Conservation (phyloP, 164 flowering plant species). For the Vitis riparia region DNA sequence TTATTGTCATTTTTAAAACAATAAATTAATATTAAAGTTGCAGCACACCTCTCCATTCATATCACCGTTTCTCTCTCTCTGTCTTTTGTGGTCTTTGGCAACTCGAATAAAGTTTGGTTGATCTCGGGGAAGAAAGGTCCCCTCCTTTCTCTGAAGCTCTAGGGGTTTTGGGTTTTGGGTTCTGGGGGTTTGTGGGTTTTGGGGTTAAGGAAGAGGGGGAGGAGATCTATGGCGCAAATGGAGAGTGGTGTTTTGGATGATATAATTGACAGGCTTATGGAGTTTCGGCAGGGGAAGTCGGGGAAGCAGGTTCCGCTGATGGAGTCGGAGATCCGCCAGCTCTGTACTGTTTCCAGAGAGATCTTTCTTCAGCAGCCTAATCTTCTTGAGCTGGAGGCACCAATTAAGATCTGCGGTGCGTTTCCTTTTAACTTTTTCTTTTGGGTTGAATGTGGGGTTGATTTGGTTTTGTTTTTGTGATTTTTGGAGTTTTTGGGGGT, state of each 20-base stretch:
- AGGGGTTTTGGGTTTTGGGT: too few species aligned
- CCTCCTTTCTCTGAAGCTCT: too few species aligned
- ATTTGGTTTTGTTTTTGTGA: not conserved
- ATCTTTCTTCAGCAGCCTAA: conserved; percentile 41
- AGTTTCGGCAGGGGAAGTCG: conserved; percentile 23
- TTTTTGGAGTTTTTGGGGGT: not conserved
- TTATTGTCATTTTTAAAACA: too few species aligned
- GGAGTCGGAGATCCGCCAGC: conserved; percentile 39
- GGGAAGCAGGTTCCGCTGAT: conserved; percentile 42
- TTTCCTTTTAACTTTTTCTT: not conserved
- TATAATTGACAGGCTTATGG: conserved; percentile 36
- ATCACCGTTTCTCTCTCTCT: not conserved
- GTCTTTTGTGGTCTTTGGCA: not conserved
- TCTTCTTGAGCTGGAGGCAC: conserved; percentile 42
- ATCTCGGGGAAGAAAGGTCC: too few species aligned
- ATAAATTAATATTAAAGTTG: too few species aligned
- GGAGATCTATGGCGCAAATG: conserved; percentile 22
- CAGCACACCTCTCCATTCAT: not conserved
- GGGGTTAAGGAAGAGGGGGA: not conserved
- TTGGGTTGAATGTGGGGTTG: not conserved
- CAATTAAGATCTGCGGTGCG: conserved; percentile 44
- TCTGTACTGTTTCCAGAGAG: conserved; percentile 30
- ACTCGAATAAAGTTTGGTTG: too few species aligned
- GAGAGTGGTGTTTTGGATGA: conserved; percentile 35
- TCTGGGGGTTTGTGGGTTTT: too few species aligned